Base-by-base conservation (phyloP, 1,284 basidiomycete genomes). In the Naganishia sp. region DNA sequence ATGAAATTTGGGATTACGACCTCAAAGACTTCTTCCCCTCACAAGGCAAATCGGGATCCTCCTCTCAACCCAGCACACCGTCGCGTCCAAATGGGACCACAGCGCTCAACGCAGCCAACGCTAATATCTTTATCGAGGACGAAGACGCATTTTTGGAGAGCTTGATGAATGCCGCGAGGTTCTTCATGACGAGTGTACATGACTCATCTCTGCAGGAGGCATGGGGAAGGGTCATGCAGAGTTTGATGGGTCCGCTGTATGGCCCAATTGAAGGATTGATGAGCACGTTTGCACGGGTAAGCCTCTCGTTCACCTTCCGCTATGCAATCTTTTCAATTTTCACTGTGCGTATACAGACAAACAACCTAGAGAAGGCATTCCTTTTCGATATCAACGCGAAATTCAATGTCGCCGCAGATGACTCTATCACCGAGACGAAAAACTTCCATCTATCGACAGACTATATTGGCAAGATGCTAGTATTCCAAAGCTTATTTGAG, bases 371-470 rank as follows among this genome's bases (percentile, higher is more conserved):
- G 46, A 97, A 96, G 77, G 90, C 91, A 0, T 97, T 94, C 77
- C 79, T 98, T 13, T 97, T 97, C 73, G 95, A 99, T 76, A 87
- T 87, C 4, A 85, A 85, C 6, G 92, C 92, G 21, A 85, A 92
- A 61, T 83, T 98, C 41, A 95, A 94, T 72, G 84, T 98, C 23
- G 93, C 93, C 1, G 93, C 94, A 6, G 95, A 99, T 75, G 88
- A 89, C 21, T 92, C 91, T 0, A 92, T 95, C 0, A 90, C 96
- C 32, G 94, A 97, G 76, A 85, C 88, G 63, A 87, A 88, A 1
- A 93, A 90, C 1, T 90, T 93, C 72, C 90, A 89, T 69, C 83
- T 94, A 23, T 94, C 92, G 72, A 92, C 88, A 71, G 94, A 97
- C 73, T 98, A 95, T 73, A 83, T 97, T 21, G 86, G 88, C 61